Evolutionary conservation across 208 protist species (phyloP).

Genomic region (Wallacemonas sp.): DNA sequence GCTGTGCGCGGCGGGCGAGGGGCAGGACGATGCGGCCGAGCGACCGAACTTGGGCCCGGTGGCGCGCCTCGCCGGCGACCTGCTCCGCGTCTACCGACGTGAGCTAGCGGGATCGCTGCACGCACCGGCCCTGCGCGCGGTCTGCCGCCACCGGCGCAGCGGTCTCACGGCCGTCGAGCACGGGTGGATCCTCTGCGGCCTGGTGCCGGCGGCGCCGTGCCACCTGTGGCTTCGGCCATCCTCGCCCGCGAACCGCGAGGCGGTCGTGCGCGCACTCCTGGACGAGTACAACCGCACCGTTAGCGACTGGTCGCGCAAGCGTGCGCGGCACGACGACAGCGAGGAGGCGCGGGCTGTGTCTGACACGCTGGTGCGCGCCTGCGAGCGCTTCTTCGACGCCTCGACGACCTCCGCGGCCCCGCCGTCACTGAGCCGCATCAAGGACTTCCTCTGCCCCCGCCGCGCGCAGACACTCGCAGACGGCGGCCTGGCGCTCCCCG

Average conservation of each 20-base stretch:
- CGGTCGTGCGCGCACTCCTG: constrained; percentile 8
- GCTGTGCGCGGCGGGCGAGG: not conserved
- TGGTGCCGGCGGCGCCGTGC: not conserved
- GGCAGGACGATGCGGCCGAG: constrained; percentile 10
- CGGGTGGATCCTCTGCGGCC: constrained; percentile 1
- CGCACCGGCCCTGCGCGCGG: not conserved
- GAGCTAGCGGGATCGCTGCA: not conserved
- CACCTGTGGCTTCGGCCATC: not conserved
- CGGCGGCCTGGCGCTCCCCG: no score
- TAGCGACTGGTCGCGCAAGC: constrained; percentile 10
- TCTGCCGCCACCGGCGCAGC: not conserved
- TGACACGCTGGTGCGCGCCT: constrained; percentile 26
- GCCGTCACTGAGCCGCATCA: not conserved
- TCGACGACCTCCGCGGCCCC: not conserved
- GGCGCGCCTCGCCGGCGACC: not conserved
- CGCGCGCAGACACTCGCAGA: not conserved
- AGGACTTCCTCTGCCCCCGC: constrained; percentile 9
- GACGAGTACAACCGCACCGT: not conserved
- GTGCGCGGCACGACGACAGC: not conserved
- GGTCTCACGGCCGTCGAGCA: not conserved
- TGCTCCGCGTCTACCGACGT: not conserved
- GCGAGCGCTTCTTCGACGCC: constrained; percentile 24
- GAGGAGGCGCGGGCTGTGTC: constrained; percentile 9
- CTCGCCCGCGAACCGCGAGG: not conserved
- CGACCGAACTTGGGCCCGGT: not conserved